phyloP scores from a whole-genome alignment of 768 basidiomycete genomes.

The Suillus tomentosus region DNA sequence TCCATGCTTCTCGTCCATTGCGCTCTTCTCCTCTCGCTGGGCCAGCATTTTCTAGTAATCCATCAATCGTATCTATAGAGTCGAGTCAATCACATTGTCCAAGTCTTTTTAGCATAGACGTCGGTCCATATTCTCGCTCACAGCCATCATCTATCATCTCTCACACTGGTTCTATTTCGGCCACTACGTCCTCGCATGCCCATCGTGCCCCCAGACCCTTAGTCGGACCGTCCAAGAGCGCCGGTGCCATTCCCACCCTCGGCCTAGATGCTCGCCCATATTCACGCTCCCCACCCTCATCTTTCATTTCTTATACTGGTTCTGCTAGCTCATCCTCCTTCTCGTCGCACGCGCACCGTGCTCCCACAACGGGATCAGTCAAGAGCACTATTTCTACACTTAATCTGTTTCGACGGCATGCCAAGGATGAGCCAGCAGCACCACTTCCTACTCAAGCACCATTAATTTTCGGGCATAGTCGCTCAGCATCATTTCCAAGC shows the following conservation, averaged over 20 bases:
- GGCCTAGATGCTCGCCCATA: not conserved
- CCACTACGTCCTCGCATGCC: slow-evolving; percentile 23
- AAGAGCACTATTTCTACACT: slow-evolving; percentile 20
- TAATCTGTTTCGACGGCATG: slow-evolving; percentile 13
- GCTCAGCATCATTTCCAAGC: slow-evolving; percentile 20
- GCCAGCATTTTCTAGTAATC: slow-evolving; percentile 26
- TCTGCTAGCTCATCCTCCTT: slow-evolving; percentile 9
- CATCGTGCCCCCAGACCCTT: not conserved
- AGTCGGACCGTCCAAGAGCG: slow-evolving; percentile 6
- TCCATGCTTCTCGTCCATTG: slow-evolving; percentile 26
- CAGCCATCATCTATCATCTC: slow-evolving; percentile 23
- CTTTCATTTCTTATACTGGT: slow-evolving; percentile 19
- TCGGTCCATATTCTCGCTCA: slow-evolving; percentile 7
- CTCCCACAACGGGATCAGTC: not conserved
- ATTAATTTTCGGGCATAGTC: slow-evolving; percentile 15
- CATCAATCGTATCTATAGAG: slow-evolving; percentile 25
- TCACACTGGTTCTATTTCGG: slow-evolving; percentile 15
- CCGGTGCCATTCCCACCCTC: not conserved
- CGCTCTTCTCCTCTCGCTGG: slow-evolving; percentile 34
- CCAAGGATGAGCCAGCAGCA: not conserved
- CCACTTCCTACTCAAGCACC: slow-evolving; percentile 27
- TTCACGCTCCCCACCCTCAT: slow-evolving; percentile 19
- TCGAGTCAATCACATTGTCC: slow-evolving; percentile 21
- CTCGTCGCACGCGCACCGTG: slow-evolving; percentile 10
- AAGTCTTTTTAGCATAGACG: slow-evolving; percentile 9